Percentiles rank a stretch among this genome's conserved stretches.
These are phyloP conservation scores for Pichia eremophila DNA, from an alignment of 805 yeast genomes.

Conservation along the genomic window DNA sequence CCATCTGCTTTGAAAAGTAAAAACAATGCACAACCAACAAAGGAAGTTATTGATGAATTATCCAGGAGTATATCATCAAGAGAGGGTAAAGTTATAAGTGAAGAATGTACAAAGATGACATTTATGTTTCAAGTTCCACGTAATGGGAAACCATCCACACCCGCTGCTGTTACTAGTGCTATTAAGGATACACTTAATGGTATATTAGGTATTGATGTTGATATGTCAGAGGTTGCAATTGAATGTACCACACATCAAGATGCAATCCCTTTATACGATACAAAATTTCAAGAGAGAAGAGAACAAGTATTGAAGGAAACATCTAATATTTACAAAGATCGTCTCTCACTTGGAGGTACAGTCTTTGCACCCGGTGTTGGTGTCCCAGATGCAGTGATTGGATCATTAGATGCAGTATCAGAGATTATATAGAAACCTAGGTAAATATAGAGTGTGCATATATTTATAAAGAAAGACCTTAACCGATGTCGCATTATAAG, in stretches of 20 bases:
- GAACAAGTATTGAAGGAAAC: neutral
- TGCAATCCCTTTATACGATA: slow-evolving; percentile 4
- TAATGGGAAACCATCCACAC: neutral
- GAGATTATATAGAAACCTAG: neutral
- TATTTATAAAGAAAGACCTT: no score
- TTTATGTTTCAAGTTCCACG: slow-evolving; percentile 50
- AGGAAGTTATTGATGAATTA: neutral
- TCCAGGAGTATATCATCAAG: neutral
- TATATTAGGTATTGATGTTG: slow-evolving; percentile 8
- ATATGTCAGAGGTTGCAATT: neutral
- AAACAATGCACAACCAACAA: neutral
- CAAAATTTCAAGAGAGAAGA: neutral
- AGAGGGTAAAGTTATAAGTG: neutral
- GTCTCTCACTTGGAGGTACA: slow-evolving; percentile 67
- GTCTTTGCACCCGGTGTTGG: slow-evolving; percentile 74
- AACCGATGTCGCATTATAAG: neutral
- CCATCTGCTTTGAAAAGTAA: slow-evolving; percentile 6
- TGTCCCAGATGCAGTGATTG: slow-evolving; percentile 75
- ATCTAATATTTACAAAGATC: slow-evolving; percentile 24
- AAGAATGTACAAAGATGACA: slow-evolving; percentile 61
- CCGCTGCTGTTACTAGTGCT: neutral
- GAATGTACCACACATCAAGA: neutral
- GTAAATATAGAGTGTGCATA: no score
- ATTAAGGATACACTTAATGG: slow-evolving; percentile 16
- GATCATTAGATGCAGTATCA: slow-evolving; percentile 50